These are phyloP conservation scores for Chlorella sp. DNA, from an alignment of 139 green algal genomes.

Conservation along the genomic window DNA sequence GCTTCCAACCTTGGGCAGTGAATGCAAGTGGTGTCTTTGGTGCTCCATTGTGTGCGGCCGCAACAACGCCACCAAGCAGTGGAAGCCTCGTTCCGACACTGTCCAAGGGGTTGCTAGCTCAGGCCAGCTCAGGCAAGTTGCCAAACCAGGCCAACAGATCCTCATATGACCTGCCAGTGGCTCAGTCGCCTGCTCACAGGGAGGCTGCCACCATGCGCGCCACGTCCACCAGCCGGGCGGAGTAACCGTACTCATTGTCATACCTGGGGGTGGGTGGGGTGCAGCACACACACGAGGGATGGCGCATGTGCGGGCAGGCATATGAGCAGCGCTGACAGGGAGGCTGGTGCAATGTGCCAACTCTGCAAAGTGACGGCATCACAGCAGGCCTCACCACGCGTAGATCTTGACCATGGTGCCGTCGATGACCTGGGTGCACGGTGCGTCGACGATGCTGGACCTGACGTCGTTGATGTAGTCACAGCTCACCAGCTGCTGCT, in stretches of 20 bases:
- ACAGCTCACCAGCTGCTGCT: constrained; percentile 58
- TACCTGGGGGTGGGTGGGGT: constrained; percentile 41
- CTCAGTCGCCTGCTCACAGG: not conserved
- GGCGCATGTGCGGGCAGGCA: not conserved
- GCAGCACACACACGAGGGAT: not conserved
- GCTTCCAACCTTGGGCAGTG: too few relatives aligned
- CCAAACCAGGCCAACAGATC: too few relatives aligned
- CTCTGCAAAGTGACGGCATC: too few relatives aligned
- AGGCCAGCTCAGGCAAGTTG: too few relatives aligned
- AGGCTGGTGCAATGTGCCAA: not conserved
- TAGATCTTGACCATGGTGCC: constrained; percentile 79
- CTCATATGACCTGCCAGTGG: too few relatives aligned
- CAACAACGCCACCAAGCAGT: too few relatives aligned
- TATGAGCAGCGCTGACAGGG: not conserved
- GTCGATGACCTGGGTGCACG: constrained; percentile 75
- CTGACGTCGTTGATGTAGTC: constrained; percentile 80
- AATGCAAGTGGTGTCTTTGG: too few relatives aligned
- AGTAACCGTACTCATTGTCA: constrained; percentile 86
- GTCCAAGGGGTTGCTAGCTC: too few relatives aligned
- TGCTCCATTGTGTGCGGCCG: too few relatives aligned
- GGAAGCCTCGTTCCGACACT: too few relatives aligned
- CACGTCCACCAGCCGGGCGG: constrained; percentile 55
- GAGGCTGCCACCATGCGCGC: constrained; percentile 41
- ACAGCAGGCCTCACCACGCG: too few relatives aligned
- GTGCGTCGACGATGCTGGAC: constrained; percentile 72